Evolutionary conservation across 192 early-diverging fungal genomes (phyloP), one percentile per base, ranked within the genome.

Genomic region (Phlyctochytrium bullatum): DNA sequence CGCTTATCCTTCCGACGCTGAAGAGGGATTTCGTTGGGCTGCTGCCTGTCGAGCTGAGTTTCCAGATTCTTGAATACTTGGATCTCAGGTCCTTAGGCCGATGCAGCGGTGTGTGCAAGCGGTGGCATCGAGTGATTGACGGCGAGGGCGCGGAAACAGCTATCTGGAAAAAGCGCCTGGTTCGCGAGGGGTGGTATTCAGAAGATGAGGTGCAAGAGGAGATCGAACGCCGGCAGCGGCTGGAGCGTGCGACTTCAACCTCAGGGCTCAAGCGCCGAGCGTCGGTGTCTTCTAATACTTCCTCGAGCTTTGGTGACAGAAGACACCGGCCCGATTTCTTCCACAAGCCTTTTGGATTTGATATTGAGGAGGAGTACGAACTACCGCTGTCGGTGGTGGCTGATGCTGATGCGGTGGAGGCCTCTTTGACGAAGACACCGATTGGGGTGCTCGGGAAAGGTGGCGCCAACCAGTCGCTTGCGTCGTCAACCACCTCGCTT

Each of bases 11-110:
- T 50, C 93, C 97, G 1, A 88, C 89, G 17, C 82, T 98, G 68
- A 92, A 94, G 67, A 87, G 91, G 67, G 95, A 99, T 79, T 96
- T 97, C 76, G 62, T 99, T 4, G 84, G 82, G 4, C 34, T 70
- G 31, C 56, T 82, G 31, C 76, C 81, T 4, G 75, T 80, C 12
- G 83, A 85, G 52, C 71, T 85, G 16, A 53, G 65, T 3, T 83
- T 90, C 53, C 88, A 93, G 58, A 87, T 98, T 71, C 83, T 98
- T 24, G 76, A 82, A 27, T 92, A 89, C 66, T 79, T 99, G 67
- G 97, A 96, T 63, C 79, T 90, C 3, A 76, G 80, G 30, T 85
- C 90, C 53, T 79, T 99, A 31, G 88, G 89, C 52, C 86, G 87
- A 17, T 90, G 91, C 20, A 83, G 89, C n/a, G 87, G 86, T 33